These are phyloP conservation scores for Potentilla sterilis DNA, from an alignment of 306 rosid species.

Conservation along the genomic window DNA sequence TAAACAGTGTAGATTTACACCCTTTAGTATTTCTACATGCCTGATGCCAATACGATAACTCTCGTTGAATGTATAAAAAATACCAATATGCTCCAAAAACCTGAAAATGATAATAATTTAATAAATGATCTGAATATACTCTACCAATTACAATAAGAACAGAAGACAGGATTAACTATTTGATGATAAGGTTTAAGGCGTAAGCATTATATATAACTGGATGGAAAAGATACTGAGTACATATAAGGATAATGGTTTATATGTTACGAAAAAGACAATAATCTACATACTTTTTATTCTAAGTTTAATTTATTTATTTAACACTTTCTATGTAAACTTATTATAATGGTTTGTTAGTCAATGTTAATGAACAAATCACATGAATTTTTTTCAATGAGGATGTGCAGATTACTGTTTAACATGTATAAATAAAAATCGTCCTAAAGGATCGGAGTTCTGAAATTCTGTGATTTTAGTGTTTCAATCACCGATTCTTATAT, in stretches of 20 bases:
- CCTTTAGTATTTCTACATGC: neutral
- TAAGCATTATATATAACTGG: neutral
- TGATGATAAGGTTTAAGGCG: neutral
- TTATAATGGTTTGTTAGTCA: neutral
- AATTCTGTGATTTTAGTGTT: neutral
- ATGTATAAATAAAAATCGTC: too few relatives aligned
- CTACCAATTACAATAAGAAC: neutral
- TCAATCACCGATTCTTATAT: neutral
- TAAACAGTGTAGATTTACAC: neutral
- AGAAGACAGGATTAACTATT: neutral
- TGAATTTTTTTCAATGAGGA: neutral
- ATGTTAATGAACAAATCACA: neutral
- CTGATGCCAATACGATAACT: constrained; percentile 2
- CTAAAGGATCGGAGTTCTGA: too few relatives aligned
- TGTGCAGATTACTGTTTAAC: neutral
- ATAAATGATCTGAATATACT: neutral
- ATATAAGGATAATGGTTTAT: neutral
- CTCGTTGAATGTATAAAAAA: neutral
- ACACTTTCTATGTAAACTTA: neutral
- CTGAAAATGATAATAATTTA: neutral
- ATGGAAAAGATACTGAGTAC: neutral
- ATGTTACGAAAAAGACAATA: neutral
- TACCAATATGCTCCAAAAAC: constrained; percentile 26
- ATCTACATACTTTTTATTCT: neutral
- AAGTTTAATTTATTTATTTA: too few relatives aligned